Percentiles rank a stretch among this genome's conserved stretches.
phyloP scores from a whole-genome alignment of 2,329 filamentous ascomycete species.

The Botrytis fabae region DNA sequence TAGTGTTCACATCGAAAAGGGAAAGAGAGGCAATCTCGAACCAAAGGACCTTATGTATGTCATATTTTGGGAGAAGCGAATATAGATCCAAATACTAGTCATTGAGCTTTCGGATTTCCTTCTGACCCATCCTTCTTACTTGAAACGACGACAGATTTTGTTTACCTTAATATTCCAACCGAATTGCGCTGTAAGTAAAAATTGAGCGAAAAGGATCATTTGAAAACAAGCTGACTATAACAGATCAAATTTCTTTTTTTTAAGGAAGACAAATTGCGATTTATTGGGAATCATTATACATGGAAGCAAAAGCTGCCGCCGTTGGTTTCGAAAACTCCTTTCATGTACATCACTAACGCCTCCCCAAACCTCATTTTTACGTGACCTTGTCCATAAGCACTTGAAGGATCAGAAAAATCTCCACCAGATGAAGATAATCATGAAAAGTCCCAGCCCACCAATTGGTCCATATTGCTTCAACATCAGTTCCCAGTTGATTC shows the following conservation, averaged over 20 bases:
- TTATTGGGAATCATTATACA: conserved; percentile 27
- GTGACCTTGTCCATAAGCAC: neutral
- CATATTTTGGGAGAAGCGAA: neutral
- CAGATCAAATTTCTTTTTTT: neutral
- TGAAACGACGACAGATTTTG: neutral
- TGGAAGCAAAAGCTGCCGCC: conserved; percentile 7
- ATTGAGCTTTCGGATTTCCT: neutral
- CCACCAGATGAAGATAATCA: conserved; percentile 87
- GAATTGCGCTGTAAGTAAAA: neutral
- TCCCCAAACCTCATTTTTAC: conserved; percentile 1
- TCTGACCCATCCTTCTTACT: neutral
- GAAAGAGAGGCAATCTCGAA: neutral
- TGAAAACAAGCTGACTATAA: neutral
- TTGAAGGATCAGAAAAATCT: conserved; percentile 70
- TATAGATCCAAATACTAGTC: neutral
- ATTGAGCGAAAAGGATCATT: neutral
- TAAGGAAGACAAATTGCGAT: conserved; percentile 8
- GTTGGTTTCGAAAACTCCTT: conserved; percentile 7
- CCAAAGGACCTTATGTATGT: neutral
- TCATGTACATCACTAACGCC: conserved; percentile 20
- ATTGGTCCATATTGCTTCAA: conserved; percentile 96
- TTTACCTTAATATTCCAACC: neutral
- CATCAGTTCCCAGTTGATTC: conserved; percentile 97
- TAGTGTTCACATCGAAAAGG: neutral
- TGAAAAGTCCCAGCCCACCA: conserved; percentile 75